Evolutionary conservation across 2,329 filamentous ascomycete genomes (phyloP).

Genomic region (Aphanoascus verrucosus): DNA sequence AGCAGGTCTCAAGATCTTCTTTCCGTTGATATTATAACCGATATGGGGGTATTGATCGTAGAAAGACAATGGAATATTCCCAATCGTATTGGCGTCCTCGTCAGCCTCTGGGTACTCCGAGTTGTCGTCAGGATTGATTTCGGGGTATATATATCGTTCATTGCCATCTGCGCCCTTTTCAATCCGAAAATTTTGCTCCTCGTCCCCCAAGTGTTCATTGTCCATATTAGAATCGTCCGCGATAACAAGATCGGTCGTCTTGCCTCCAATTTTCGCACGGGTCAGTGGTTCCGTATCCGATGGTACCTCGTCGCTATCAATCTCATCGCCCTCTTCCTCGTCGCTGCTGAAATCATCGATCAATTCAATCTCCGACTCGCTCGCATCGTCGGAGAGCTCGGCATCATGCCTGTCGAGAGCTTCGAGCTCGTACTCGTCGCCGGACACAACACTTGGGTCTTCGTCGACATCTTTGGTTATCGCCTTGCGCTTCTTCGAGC

Average conservation of each 20-base stretch:
- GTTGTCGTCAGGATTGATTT: slow-evolving; percentile 90
- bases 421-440: slow-evolving; percentile 46
- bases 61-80: slow-evolving; percentile 84
- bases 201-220: slow-evolving; percentile 25
- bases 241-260: slow-evolving; percentile 19
- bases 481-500: slow-evolving; percentile 55
- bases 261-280: slow-evolving; percentile 31
- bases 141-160: slow-evolving; percentile 79
- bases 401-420: slow-evolving; percentile 34
- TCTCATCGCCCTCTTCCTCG: slow-evolving; percentile 36
- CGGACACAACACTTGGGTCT: slow-evolving; percentile 44
- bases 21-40: slow-evolving; percentile 97
- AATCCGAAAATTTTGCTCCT: slow-evolving; percentile 47
- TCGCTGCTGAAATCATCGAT: slow-evolving; percentile 45
- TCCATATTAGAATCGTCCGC: slow-evolving; percentile 22
- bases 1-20: slow-evolving; percentile 91
- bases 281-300: slow-evolving; percentile 36
- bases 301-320: slow-evolving; percentile 40
- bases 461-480: slow-evolving; percentile 44
- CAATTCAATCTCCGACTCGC: slow-evolving; percentile 43
- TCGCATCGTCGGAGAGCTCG: slow-evolving; percentile 33
- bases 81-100: slow-evolving; percentile 78
- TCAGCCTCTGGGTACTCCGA: slow-evolving; percentile 85
- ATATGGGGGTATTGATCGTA: slow-evolving; percentile 98
- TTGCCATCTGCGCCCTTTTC: slow-evolving; percentile 82